Percentiles rank a stretch among this genome's conserved stretches.
Conservation (phyloP, 345 rosid genomes). For the Boechera retrofracta region DNA sequence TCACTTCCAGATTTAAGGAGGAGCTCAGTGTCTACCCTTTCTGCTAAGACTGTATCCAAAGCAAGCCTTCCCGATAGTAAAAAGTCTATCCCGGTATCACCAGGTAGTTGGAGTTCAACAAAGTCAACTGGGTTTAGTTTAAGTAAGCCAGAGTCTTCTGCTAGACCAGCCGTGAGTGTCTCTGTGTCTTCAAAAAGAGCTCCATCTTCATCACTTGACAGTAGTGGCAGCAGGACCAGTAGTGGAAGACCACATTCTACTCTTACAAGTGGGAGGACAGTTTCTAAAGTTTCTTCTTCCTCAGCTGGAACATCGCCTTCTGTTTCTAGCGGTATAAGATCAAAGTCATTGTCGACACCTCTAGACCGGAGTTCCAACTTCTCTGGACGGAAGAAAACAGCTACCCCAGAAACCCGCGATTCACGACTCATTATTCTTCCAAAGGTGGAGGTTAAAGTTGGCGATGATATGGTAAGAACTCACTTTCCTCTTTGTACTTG, state of each 20-base stretch:
- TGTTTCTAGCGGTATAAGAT: conserved; percentile 70
- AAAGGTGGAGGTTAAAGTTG: conserved; percentile 87
- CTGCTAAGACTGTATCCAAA: conserved; percentile 54
- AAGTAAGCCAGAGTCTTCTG: conserved; percentile 56
- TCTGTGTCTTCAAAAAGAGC: conserved; percentile 64
- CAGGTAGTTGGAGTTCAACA: conserved; percentile 55
- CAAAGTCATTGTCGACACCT: conserved; percentile 65
- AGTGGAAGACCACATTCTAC: conserved; percentile 42
- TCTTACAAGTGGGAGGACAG: conserved; percentile 52
- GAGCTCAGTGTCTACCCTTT: conserved; percentile 75
- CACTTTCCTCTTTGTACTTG: conserved; percentile 16
- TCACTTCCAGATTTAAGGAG: conserved; percentile 87
- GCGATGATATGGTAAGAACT: conserved; percentile 88
- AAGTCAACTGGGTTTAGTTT: conserved; percentile 57
- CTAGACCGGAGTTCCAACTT: conserved; percentile 68
- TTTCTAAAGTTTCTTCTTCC: conserved; percentile 69
- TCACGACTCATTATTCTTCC: conserved; percentile 89
- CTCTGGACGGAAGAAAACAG: conserved; percentile 65
- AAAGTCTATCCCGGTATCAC: conserved; percentile 57
- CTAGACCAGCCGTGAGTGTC: conserved; percentile 54
- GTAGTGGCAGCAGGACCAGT: conserved; percentile 61
- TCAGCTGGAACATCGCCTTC: conserved; percentile 63
- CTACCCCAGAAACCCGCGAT: conserved; percentile 74
- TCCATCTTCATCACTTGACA: conserved; percentile 67
- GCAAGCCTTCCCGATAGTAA: conserved; percentile 57